A percentile compares a stretch with the other conserved stretches of the same genome.
These are phyloP conservation scores for Solanum pennellii DNA, from an alignment of 257 asterid species.

Conservation along the genomic window DNA sequence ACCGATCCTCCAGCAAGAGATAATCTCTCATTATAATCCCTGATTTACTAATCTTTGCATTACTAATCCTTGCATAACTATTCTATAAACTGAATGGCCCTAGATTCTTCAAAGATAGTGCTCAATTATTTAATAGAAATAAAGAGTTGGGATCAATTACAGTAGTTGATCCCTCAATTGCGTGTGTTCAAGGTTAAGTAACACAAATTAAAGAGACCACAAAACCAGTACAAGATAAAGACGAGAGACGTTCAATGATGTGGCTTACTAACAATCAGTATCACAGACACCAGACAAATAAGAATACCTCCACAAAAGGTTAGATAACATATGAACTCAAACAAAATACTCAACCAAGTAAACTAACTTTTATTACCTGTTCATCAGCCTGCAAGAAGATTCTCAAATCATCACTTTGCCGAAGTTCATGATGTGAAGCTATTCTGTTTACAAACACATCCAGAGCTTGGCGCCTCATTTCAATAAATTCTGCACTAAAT, in stretches of 20 bases:
- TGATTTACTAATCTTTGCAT: not conserved
- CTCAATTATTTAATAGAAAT: not conserved
- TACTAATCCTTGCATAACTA: not conserved
- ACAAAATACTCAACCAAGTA: not conserved
- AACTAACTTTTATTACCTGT: slow-evolving; percentile 39
- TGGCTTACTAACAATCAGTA: not conserved
- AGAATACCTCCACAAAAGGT: not conserved
- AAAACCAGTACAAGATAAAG: not conserved
- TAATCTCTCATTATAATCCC: not conserved
- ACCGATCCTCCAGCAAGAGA: not conserved
- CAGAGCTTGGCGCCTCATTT: slow-evolving; percentile 93
- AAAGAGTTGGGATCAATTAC: not conserved
- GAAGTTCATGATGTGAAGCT: slow-evolving; percentile 83
- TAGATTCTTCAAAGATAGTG: not conserved
- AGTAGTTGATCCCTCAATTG: not conserved
- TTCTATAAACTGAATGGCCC: not conserved
- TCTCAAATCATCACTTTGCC: slow-evolving; percentile 80
- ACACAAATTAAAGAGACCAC: not conserved
- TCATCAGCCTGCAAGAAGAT: slow-evolving; percentile 91
- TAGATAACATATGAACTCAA: not conserved
- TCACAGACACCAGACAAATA: not conserved
- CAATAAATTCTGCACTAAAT: slow-evolving; percentile 91
- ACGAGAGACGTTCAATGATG: not conserved
- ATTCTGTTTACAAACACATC: slow-evolving; percentile 80
- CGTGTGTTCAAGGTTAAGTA: not conserved